Percentiles rank a stretch among this genome's conserved stretches.
These are phyloP conservation scores for Stephanodiscus minutulus DNA, from an alignment of 108 stramenopile species.

Conservation along the genomic window DNA sequence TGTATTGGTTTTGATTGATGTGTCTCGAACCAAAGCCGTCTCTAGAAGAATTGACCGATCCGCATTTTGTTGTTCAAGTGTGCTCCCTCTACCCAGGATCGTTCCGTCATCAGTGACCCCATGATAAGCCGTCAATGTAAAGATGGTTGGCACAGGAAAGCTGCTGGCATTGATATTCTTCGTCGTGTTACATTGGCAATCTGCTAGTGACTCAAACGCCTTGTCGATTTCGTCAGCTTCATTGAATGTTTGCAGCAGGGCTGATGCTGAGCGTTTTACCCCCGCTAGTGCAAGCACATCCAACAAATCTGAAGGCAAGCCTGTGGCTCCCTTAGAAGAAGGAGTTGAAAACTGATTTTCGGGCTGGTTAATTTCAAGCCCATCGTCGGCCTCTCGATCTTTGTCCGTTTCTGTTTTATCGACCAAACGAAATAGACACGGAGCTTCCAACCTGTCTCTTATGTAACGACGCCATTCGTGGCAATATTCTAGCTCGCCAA, in stretches of 20 bases:
- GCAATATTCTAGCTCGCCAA: slow-evolving; percentile 11
- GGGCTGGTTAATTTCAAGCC: background rate
- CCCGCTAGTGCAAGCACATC: slow-evolving; percentile 34
- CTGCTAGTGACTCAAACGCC: slow-evolving; percentile 11
- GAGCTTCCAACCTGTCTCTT: slow-evolving; percentile 8
- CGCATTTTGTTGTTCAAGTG: slow-evolving; percentile 24
- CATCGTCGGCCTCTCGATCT: background rate
- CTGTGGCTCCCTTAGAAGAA: background rate
- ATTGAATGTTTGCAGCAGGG: slow-evolving; percentile 34
- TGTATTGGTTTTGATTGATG: slow-evolving; percentile 1
- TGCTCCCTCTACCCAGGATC: slow-evolving; percentile 16
- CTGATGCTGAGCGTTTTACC: slow-evolving; percentile 37
- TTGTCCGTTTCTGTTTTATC: slow-evolving; percentile 11
- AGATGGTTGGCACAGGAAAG: background rate
- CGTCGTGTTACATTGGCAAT: background rate
- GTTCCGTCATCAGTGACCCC: slow-evolving; percentile 16
- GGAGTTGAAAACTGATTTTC: background rate
- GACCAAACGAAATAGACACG: slow-evolving; percentile 26
- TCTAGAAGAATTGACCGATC: slow-evolving; percentile 30
- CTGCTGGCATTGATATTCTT: background rate
- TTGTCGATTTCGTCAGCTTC: slow-evolving; percentile 30
- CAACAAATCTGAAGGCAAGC: slow-evolving; percentile 28
- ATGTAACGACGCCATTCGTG: slow-evolving; percentile 6
- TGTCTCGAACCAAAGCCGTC: slow-evolving; percentile 22
- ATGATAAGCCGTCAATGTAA: slow-evolving; percentile 2